A percentile compares a stretch with the other conserved stretches of the same genome.
Evolutionary conservation across 129 eudicot genomes (phyloP).

Genomic region (Silybum marianum): DNA sequence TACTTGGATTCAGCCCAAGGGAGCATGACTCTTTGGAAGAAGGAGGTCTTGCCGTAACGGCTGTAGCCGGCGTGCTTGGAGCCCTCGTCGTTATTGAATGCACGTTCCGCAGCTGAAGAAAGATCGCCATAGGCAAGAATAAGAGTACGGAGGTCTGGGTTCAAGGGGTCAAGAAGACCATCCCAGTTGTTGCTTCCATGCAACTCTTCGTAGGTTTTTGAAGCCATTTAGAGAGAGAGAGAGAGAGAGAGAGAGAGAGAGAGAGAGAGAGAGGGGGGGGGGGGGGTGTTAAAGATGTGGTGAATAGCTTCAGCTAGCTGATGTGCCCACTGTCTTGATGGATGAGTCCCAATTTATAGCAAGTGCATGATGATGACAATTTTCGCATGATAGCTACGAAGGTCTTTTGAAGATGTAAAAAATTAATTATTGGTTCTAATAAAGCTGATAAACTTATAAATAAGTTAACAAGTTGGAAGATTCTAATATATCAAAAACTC

Average conservation of each 20-base stretch:
- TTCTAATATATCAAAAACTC: too few relatives aligned
- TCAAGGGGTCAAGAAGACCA: slow-evolving; percentile 64
- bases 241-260: too few relatives aligned
- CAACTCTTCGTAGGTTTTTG: slow-evolving; percentile 29
- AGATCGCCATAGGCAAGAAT: slow-evolving; percentile 64
- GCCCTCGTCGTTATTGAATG: slow-evolving; percentile 48
- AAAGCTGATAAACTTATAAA: too few relatives aligned
- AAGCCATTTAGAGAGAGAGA: slow-evolving; percentile 19
- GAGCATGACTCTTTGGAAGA: slow-evolving; percentile 30
- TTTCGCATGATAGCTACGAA: too few relatives aligned
- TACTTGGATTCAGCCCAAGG: slow-evolving; percentile 46
- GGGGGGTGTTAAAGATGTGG: not conserved
- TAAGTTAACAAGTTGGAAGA: too few relatives aligned
- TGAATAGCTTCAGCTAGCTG: too few relatives aligned
- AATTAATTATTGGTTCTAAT: too few relatives aligned
- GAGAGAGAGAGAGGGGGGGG: too few relatives aligned
- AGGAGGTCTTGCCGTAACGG: slow-evolving; percentile 17
- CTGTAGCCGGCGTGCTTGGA: slow-evolving; percentile 55
- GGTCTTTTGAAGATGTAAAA: too few relatives aligned
- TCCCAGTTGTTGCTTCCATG: slow-evolving; percentile 53
- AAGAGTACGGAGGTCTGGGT: slow-evolving; percentile 46
- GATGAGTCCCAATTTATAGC: too few relatives aligned
- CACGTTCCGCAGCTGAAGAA: slow-evolving; percentile 61
- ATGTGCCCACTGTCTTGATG: too few relatives aligned
- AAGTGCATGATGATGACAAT: too few relatives aligned